phyloP scores from a whole-genome alignment of 345 rosid genomes.

The Murraya paniculata region DNA sequence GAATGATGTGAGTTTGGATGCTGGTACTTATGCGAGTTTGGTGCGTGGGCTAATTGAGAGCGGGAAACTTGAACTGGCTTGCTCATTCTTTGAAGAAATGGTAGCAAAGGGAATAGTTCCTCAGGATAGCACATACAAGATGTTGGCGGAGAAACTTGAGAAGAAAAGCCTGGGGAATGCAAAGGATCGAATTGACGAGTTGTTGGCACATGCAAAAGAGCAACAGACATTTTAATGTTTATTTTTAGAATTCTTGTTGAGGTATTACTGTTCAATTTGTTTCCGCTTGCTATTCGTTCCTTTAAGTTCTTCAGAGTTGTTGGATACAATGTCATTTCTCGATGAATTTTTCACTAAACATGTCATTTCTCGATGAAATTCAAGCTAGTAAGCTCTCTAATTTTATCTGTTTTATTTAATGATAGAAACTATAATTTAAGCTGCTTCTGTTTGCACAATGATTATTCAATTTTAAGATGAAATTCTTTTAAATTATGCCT shows the following conservation, averaged over 20 bases:
- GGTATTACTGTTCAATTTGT: background rate
- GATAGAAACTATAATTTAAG: background rate
- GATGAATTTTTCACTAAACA: background rate
- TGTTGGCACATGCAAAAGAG: constrained; percentile 27
- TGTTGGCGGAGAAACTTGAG: constrained; percentile 54
- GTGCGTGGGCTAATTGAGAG: constrained; percentile 54
- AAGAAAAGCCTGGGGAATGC: constrained; percentile 43
- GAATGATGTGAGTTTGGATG: constrained; percentile 61
- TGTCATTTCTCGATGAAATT: constrained; percentile 48
- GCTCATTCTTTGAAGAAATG: constrained; percentile 63
- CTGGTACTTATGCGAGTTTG: constrained; percentile 53
- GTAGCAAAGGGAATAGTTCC: constrained; percentile 65
- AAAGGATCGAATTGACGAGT: constrained; percentile 44
- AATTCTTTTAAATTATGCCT: background rate
- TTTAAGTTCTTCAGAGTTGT: no score
- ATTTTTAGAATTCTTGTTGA: background rate
- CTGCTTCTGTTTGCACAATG: background rate
- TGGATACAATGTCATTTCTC: no score
- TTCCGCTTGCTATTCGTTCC: no score
- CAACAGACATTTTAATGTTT: background rate
- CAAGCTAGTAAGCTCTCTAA: constrained; percentile 36
- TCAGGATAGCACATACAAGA: constrained; percentile 38
- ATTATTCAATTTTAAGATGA: background rate
- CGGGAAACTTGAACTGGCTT: constrained; percentile 63
- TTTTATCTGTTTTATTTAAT: background rate